These are phyloP conservation scores for Diaporthe velutina DNA, from an alignment of 2,329 filamentous ascomycete genomes.

Conservation along the genomic window DNA sequence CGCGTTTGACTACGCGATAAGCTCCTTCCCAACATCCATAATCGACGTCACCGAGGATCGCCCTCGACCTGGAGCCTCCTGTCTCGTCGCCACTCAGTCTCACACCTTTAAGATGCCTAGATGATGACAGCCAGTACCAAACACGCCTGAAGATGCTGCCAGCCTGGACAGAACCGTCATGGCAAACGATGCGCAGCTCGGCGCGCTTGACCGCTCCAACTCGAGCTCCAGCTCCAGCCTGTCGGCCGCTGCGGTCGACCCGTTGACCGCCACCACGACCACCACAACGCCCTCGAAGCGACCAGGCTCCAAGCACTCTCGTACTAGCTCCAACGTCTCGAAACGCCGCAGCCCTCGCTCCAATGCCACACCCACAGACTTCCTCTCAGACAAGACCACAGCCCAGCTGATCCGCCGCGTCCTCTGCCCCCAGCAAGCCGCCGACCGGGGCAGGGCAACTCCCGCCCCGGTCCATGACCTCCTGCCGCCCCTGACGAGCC, in stretches of 20 bases:
- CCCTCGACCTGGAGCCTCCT: not conserved
- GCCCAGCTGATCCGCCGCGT: slow-evolving; percentile 84
- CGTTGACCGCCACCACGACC: slow-evolving; percentile 24
- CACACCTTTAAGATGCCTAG: not conserved
- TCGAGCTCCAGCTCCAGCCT: slow-evolving; percentile 33
- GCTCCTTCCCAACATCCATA: not conserved
- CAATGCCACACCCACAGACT: slow-evolving; percentile 54
- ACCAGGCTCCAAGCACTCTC: slow-evolving; percentile 44
- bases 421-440: slow-evolving; percentile 80
- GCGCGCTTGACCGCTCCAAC: slow-evolving; percentile 22
- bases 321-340: slow-evolving; percentile 44
- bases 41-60: slow-evolving; percentile 2
- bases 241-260: slow-evolving; percentile 26
- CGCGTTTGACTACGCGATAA: slow-evolving; percentile 14
- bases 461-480: slow-evolving; percentile 81
- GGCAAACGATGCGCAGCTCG: slow-evolving; percentile 36
- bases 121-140: not conserved
- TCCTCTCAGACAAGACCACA: slow-evolving; percentile 83
- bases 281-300: slow-evolving; percentile 44
- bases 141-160: slow-evolving; percentile 30
- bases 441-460: slow-evolving; percentile 67
- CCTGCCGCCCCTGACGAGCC: slow-evolving; percentile 91
- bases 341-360: slow-evolving; percentile 33
- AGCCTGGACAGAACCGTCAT: slow-evolving; percentile 33
- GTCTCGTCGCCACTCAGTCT: not conserved